Base-by-base conservation (phyloP, 768 basidiomycete species). In the Auricularia cornea region DNA sequence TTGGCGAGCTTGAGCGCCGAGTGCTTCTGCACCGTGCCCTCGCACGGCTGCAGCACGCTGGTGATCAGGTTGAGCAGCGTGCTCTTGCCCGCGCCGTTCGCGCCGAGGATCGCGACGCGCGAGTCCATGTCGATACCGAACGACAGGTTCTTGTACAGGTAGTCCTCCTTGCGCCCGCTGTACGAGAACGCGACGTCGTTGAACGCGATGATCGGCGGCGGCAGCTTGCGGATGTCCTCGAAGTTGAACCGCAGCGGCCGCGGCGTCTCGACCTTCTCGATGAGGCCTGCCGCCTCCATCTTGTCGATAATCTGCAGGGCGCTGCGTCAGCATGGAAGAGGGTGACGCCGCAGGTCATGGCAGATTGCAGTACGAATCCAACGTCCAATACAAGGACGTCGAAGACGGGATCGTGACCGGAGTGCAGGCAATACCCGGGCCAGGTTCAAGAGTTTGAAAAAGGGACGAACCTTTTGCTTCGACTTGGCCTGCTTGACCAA, bases 121-220 rank as follows among this genome's bases (percentile, higher is more conserved):
- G 91, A 92, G 77, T 94, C 92, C 92, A 94, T 94, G 75, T 98
- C 96, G 71, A 98, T 94, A 88, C 96, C 96, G 73, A 99, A 94
- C n/a, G 88, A 90, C 35, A 99, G 80, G 60, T 88, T 80, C 72
- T 89, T 66, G 77, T 99, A 99, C 16, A 99, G 81, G 72, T 87
- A 94, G 67, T 98, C 90, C 73, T 86, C 76, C 74, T 85, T 87
- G 79, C 86, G 87, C 48, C 97, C 93, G 3, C 92, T 93, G 78
- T 99, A 99, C 1, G 93, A 84, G 80, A 98, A 99, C 0, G 94
- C 95, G 66, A 96, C 94, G 48, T 88, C 82, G 77, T 90, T 85
- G 77, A 99, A 98, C 12, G 96, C 97, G 70, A 98, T 91, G 74
- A 97, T 98, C 59, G 96, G 96, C 48, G 96, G 96, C 1, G 96